A percentile compares a stretch with the other conserved stretches of the same genome.
These are phyloP conservation scores for Gentiana macrophylla DNA, from an alignment of 257 asterid species.

Conservation along the genomic window DNA sequence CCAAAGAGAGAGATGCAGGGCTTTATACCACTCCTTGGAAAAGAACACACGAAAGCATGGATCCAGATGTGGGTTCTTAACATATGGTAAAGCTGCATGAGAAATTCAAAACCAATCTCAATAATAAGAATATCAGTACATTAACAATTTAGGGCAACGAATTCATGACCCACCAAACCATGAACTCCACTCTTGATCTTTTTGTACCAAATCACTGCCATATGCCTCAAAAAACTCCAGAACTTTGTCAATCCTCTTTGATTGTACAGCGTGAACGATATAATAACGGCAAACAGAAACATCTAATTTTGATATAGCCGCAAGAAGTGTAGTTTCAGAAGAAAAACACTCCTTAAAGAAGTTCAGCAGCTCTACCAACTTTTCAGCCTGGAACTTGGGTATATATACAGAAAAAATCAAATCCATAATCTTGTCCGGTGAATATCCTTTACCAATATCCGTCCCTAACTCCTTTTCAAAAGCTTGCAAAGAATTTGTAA, in stretches of 20 bases:
- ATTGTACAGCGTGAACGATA: slow-evolving; percentile 57
- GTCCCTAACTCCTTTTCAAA: slow-evolving; percentile 78
- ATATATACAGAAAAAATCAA: slow-evolving; percentile 66
- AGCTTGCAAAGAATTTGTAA: slow-evolving; percentile 60
- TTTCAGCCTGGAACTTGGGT: slow-evolving; percentile 67
- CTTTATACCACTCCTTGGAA: slow-evolving; percentile 77
- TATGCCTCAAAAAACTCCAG: slow-evolving; percentile 52
- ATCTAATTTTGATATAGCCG: slow-evolving; percentile 44
- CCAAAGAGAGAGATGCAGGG: slow-evolving; percentile 59
- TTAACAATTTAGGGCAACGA: neutral
- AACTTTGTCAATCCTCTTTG: slow-evolving; percentile 63
- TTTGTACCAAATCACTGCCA: slow-evolving; percentile 60
- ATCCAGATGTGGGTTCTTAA: slow-evolving; percentile 77
- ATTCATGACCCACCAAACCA: slow-evolving; percentile 68
- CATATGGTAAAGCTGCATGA: slow-evolving; percentile 68
- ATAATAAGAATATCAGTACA: neutral
- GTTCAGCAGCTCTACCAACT: slow-evolving; percentile 55
- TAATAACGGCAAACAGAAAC: slow-evolving; percentile 65
- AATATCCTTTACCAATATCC: slow-evolving; percentile 77
- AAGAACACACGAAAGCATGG: slow-evolving; percentile 74
- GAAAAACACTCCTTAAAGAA: slow-evolving; percentile 68
- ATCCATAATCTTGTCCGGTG: slow-evolving; percentile 73
- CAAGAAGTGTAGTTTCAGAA: slow-evolving; percentile 34
- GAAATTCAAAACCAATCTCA: slow-evolving; percentile 2
- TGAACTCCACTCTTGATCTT: slow-evolving; percentile 65